phyloP scores from a whole-genome alignment of 768 basidiomycete species.

The Trametes cinnabarina region DNA sequence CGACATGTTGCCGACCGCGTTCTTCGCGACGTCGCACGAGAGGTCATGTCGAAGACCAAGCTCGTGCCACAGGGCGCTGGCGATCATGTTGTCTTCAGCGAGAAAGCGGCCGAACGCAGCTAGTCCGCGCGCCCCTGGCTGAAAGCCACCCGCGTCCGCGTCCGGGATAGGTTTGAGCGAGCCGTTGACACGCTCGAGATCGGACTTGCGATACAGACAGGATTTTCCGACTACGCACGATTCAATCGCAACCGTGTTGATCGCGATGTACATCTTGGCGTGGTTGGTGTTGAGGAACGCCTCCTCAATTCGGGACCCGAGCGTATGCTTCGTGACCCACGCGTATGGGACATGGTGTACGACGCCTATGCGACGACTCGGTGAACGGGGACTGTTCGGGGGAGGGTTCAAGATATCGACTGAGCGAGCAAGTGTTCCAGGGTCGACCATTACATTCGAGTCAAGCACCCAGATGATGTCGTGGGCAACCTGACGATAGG shows the following conservation, averaged over 20 bases:
- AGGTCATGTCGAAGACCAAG: constrained; percentile 84
- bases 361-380: constrained; percentile 62
- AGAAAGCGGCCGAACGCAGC: constrained; percentile 83
- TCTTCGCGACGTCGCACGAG: constrained; percentile 86
- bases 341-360: constrained; percentile 97
- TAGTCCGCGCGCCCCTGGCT: constrained; percentile 52
- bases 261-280: constrained; percentile 96
- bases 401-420: constrained; percentile 68
- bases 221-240: constrained; percentile 98
- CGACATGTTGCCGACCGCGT: constrained; percentile 86
- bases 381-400: constrained; percentile 30
- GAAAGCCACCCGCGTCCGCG: constrained; percentile 15
- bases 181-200: constrained; percentile 74
- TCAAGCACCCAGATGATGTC: constrained; percentile 97
- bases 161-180: constrained; percentile 49
- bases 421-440: constrained; percentile 78
- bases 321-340: constrained; percentile 57
- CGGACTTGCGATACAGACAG: constrained; percentile 87
- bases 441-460: constrained; percentile 82
- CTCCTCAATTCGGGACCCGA: constrained; percentile 87
- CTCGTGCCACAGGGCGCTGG: constrained; percentile 89
- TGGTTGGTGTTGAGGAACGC: constrained; percentile 97
- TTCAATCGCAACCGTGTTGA: constrained; percentile 84
- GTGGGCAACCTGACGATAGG: constrained; percentile 76
- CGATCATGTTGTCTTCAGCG: constrained; percentile 99